Base-by-base conservation (phyloP, 768 basidiomycete genomes). In the Butyriboletus loyo region DNA sequence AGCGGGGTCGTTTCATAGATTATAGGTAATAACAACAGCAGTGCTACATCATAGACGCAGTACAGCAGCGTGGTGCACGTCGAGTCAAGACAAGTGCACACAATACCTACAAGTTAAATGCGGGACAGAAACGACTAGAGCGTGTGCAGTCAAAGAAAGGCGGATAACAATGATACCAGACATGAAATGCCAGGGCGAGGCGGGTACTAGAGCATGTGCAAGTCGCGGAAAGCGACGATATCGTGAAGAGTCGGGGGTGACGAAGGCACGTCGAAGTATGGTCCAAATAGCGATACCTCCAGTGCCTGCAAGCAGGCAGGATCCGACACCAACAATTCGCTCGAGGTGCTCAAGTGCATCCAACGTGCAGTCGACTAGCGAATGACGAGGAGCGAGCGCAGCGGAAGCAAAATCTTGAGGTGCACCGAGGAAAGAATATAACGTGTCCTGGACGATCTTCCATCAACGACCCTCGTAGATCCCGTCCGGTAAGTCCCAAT, bases 301-400 rank as follows among this genome's bases (percentile, higher is more conserved):
- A 39, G 17, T 36, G 32, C 62, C 70, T 25, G 68, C 68, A 72
- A 61, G 68, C 68, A 34, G 59, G 57, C 46, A 52, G 36, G 38
- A 45, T 44, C 52, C 42, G 48, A 40, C 25, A 37, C 38, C 56
- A 42, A 43, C 53, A 25, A 50, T 44, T 41, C 21, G 49, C 34
- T 59, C 61, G 3, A 50, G 59, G 55, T 59, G 54, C 65, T 67
- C 65, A 58, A 69, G 53, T 57, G 19, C 40, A 58, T 48, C 53
- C 67, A 49, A 46, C 57, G 53, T 34, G 7, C 63, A 57, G 42
- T 64, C 71, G 73, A 66, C 75, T 77, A 66, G 76, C 75, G 71
- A 71, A 57, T 57, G 58, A 55, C 66, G 58, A 50, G 51, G 55
- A 55, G 68, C 64, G 54, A 66, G 58, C 64, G 34, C 58, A 50